Percentiles rank a stretch among this genome's conserved stretches.
These are phyloP conservation scores for Quambalaria eucalypti DNA, from an alignment of 1,284 basidiomycete species.

Conservation along the genomic window DNA sequence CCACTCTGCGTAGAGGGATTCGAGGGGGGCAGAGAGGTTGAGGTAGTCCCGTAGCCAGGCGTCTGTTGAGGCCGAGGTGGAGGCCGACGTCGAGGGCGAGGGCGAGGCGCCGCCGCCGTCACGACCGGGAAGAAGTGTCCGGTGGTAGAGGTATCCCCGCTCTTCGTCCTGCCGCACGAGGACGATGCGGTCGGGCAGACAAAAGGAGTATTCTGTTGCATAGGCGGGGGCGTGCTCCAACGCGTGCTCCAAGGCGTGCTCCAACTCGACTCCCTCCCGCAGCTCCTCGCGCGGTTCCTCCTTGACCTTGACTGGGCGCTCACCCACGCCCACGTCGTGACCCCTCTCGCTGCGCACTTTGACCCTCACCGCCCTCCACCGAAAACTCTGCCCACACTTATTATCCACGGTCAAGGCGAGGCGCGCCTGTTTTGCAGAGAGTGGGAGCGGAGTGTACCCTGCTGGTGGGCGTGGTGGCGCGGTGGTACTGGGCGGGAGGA, in stretches of 20 bases:
- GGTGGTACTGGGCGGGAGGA: not conserved
- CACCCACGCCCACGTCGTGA: too few relatives aligned
- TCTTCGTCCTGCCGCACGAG: conserved; percentile 36
- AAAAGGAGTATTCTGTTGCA: conserved; percentile 43
- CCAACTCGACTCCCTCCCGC: conserved; percentile 2
- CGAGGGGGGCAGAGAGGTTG: conserved; percentile 68
- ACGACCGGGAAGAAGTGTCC: conserved; percentile 20
- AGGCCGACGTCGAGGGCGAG: not conserved
- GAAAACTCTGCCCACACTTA: conserved; percentile 44
- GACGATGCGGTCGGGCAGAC: conserved; percentile 40
- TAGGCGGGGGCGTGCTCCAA: too few relatives aligned
- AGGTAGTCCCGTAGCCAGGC: conserved; percentile 80
- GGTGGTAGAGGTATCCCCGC: conserved; percentile 29
- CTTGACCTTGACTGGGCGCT: too few relatives aligned
- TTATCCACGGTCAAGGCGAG: conserved; percentile 41
- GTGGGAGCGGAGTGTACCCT: conserved; percentile 17
- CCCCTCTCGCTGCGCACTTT: too few relatives aligned
- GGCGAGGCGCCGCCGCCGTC: not conserved
- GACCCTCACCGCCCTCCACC: conserved; percentile 36
- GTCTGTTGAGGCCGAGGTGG: conserved; percentile 52
- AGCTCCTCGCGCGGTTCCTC: not conserved
- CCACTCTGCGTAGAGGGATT: conserved; percentile 73
- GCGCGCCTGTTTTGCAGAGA: conserved; percentile 16
- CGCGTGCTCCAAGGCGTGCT: not conserved
- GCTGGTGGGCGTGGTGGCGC: conserved; percentile 16